A percentile compares a stretch with the other conserved stretches of the same genome.
These are phyloP conservation scores for Fusarium avenaceum DNA, from an alignment of 2,329 filamentous ascomycete species.

Conservation along the genomic window DNA sequence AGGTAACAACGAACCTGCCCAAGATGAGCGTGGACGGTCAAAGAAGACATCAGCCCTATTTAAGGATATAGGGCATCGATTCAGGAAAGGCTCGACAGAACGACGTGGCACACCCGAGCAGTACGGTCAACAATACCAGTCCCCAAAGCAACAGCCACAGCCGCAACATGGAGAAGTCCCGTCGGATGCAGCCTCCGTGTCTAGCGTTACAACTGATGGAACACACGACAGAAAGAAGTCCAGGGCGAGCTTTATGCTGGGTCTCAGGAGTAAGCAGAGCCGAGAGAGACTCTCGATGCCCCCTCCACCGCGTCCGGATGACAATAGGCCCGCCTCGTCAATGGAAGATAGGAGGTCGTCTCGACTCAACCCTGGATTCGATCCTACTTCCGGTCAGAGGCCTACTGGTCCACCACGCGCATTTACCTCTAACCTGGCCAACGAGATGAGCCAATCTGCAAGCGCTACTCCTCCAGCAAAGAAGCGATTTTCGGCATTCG, in stretches of 20 bases:
- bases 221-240: slow-evolving; percentile 53
- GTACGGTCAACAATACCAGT: slow-evolving; percentile 28
- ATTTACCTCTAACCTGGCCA: slow-evolving; percentile 42
- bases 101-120: slow-evolving; percentile 49
- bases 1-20: slow-evolving; percentile 11
- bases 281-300: slow-evolving; percentile 33
- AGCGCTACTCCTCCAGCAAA: slow-evolving; percentile 49
- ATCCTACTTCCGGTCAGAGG: slow-evolving; percentile 31
- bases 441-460: slow-evolving; percentile 34
- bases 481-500: slow-evolving; percentile 62
- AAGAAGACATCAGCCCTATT: slow-evolving; percentile 63
- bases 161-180: slow-evolving; percentile 11
- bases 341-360: slow-evolving; percentile 57
- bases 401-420: slow-evolving; percentile 41
- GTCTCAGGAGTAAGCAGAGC: slow-evolving; percentile 39
- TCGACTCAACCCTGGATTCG: slow-evolving; percentile 54
- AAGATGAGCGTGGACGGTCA: slow-evolving; percentile 54
- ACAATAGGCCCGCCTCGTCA: slow-evolving; percentile 38
- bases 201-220: slow-evolving; percentile 59
- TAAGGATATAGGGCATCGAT: slow-evolving; percentile 64
- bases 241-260: slow-evolving; percentile 57
- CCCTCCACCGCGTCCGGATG: slow-evolving; percentile 35
- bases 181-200: slow-evolving; percentile 59
- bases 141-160: slow-evolving; percentile 17
- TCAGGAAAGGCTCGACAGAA: slow-evolving; percentile 55